phyloP scores from a whole-genome alignment of 176 grass and related monocot species.

The Oryza nivara region DNA sequence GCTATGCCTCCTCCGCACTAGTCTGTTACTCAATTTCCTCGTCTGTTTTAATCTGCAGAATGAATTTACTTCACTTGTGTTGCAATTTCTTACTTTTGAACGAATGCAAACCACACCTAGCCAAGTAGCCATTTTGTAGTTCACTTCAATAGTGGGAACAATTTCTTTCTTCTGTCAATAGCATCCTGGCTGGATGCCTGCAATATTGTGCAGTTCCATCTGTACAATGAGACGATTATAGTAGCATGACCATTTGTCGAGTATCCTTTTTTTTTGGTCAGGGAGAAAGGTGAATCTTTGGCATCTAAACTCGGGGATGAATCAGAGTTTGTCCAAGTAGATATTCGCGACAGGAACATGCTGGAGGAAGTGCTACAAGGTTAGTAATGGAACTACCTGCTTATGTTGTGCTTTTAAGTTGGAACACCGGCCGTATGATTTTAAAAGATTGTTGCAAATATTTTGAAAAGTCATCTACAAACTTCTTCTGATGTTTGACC shows the following conservation, averaged over 20 bases:
- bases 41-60: no score
- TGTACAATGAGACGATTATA: neutral
- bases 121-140: no score
- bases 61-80: no score
- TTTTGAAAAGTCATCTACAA: no score
- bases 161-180: no score
- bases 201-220: neutral
- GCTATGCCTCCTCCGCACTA: no score
- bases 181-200: no score
- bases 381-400: constrained; percentile 20
- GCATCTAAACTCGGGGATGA: constrained; percentile 65
- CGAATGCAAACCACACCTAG: no score
- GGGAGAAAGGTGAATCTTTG: constrained; percentile 74
- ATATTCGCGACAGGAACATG: constrained; percentile 58
- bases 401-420: neutral
- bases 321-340: constrained; percentile 71
- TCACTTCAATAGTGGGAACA: no score
- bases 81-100: no score
- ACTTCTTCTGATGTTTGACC: neutral
- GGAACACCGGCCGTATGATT: neutral
- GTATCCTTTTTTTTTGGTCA: constrained; percentile 10
- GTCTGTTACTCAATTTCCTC: no score
- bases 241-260: neutral
- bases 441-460: no score
- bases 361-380: constrained; percentile 64